Conservation (phyloP, 805 yeast genomes). For the Candida xyloterini region DNA sequence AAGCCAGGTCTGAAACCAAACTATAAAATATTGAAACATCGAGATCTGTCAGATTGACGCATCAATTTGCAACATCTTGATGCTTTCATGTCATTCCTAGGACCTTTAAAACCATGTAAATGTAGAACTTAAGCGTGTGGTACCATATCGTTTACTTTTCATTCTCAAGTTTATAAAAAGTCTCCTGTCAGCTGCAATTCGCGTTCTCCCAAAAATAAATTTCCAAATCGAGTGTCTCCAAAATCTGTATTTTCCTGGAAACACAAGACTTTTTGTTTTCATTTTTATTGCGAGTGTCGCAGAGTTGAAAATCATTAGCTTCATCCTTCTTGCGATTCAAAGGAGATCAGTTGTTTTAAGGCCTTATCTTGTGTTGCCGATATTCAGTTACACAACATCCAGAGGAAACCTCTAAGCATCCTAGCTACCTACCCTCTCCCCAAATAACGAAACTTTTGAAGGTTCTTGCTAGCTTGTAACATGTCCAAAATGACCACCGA, state of each 20-base stretch:
- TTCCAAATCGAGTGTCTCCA: constrained; percentile 7
- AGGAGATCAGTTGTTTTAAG: not conserved
- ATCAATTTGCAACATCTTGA: no score
- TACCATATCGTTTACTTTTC: not conserved
- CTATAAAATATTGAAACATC: constrained; percentile 5
- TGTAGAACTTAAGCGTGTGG: not conserved
- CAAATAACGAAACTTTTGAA: not conserved
- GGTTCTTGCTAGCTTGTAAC: not conserved
- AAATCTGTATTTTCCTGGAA: not conserved
- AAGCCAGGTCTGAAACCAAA: constrained; percentile 2
- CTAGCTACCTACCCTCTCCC: not conserved
- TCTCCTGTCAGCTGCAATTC: constrained; percentile 10
- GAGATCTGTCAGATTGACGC: not conserved
- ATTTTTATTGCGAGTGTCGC: constrained; percentile 2
- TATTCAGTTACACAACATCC: not conserved
- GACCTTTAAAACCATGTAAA: not conserved
- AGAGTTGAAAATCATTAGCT: not conserved
- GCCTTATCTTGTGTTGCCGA: not conserved
- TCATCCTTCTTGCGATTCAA: not conserved
- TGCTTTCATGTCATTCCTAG: no score
- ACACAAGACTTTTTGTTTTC: constrained; percentile 4
- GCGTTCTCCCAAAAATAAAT: constrained; percentile 11
- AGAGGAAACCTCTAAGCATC: not conserved
- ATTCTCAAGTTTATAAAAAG: constrained; percentile 1
- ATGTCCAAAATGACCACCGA: constrained; percentile 20